Evolutionary conservation across 2,329 filamentous ascomycete genomes (phyloP).

Genomic region (Scortechinia acanthostroma): DNA sequence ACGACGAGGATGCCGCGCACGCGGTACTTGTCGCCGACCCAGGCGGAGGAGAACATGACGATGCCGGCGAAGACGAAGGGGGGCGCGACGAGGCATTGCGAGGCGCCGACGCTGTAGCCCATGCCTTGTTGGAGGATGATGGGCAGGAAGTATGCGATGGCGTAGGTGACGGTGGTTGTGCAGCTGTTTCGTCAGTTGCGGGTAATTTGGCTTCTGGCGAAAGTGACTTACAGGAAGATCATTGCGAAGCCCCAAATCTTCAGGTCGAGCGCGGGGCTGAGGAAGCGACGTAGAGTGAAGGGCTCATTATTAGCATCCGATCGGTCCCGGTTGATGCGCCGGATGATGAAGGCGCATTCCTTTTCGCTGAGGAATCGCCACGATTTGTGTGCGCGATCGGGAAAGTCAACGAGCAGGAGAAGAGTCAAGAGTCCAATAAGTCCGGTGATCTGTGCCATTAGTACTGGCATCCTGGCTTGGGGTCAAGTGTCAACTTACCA

Average conservation of each 20-base stretch:
- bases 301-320: constrained; percentile 36
- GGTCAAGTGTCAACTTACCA: constrained; percentile 17
- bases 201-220: constrained; percentile 42
- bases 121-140: constrained; percentile 61
- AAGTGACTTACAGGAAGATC: constrained; percentile 44
- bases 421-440: constrained; percentile 38
- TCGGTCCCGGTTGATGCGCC: constrained; percentile 46
- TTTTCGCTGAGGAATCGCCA: constrained; percentile 42
- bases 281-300: constrained; percentile 38
- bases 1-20: constrained; percentile 60
- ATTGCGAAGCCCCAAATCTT: constrained; percentile 57
- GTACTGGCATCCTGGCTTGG: constrained; percentile 12
- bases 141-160: constrained; percentile 73
- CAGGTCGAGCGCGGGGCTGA: constrained; percentile 37
- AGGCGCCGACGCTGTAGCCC: constrained; percentile 52
- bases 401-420: constrained; percentile 57
- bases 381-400: constrained; percentile 40
- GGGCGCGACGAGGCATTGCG: constrained; percentile 68
- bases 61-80: constrained; percentile 61
- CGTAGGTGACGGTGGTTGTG: constrained; percentile 67
- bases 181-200: constrained; percentile 48
- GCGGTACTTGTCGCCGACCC: constrained; percentile 59
- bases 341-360: constrained; percentile 44
- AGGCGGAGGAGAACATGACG: constrained; percentile 51
- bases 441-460: too few species aligned